phyloP scores from a whole-genome alignment of 106 monocot genomes.

The Gastrodia elata region DNA sequence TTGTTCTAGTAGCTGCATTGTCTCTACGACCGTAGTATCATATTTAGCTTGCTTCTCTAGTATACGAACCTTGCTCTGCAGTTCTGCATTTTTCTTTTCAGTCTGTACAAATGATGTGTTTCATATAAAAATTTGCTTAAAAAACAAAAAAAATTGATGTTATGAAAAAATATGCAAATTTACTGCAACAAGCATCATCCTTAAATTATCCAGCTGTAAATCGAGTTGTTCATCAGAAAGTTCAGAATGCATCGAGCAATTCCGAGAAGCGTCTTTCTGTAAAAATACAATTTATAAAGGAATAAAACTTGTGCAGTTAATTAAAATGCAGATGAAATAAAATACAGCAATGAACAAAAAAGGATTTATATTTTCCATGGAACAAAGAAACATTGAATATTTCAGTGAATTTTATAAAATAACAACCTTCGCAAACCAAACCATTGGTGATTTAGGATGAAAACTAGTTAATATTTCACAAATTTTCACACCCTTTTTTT shows the following conservation, averaged over 20 bases:
- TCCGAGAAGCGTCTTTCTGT: constrained; percentile 22
- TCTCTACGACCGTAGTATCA: constrained; percentile 29
- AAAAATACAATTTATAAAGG: constrained; percentile 1
- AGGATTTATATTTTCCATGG: no score
- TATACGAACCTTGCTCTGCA: constrained; percentile 30
- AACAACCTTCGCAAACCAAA: not conserved
- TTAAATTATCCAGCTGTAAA: constrained; percentile 43
- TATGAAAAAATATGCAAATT: constrained; percentile 7
- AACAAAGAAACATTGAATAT: not conserved
- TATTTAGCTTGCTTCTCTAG: constrained; percentile 48
- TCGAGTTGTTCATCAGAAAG: constrained; percentile 37
- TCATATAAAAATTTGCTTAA: not conserved
- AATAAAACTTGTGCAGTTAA: not conserved
- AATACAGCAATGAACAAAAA: not conserved
- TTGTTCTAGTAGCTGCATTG: constrained; percentile 27
- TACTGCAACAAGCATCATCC: constrained; percentile 57
- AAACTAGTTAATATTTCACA: not conserved
- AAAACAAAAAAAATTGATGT: not conserved
- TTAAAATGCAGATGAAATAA: not conserved
- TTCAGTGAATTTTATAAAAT: not conserved
- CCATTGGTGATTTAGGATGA: not conserved
- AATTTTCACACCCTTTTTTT: not conserved
- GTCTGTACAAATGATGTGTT: constrained; percentile 19
- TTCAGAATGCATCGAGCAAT: constrained; percentile 22
- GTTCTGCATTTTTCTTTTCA: constrained; percentile 36